phyloP scores from a whole-genome alignment of 2,329 filamentous ascomycete species.

The Ophiostoma angusticollis region DNA sequence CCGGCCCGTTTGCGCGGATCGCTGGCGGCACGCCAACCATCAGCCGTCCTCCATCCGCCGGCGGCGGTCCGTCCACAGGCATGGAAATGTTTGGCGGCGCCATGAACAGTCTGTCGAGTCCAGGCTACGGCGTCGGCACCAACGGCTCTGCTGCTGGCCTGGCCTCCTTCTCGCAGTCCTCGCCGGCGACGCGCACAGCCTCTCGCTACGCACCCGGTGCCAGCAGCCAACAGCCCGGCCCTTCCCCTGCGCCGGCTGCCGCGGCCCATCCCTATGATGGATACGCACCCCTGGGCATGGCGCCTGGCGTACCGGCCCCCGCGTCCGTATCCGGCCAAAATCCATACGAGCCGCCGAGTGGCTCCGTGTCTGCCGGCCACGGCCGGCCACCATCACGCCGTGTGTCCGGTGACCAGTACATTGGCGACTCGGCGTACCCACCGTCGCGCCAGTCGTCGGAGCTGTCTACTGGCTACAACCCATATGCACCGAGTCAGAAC shows the following conservation, averaged over 20 bases:
- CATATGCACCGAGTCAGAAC: conserved; percentile 20
- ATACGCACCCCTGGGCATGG: conserved; percentile 5
- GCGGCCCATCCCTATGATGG: conserved; percentile 8
- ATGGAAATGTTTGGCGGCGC: conserved; percentile 61
- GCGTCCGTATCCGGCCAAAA: conserved; percentile 3
- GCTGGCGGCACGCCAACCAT: conserved; percentile 63
- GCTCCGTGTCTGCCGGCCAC: background rate
- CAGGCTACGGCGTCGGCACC: conserved; percentile 19
- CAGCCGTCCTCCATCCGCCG: conserved; percentile 58
- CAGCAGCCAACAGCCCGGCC: conserved; percentile 13
- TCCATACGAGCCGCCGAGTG: conserved; percentile 16
- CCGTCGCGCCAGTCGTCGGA: conserved; percentile 25
- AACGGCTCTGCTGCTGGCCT: background rate
- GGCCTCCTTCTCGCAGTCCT: no score
- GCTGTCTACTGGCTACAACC: conserved; percentile 22
- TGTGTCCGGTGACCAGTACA: conserved; percentile 6
- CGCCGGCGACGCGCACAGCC: conserved; percentile 29
- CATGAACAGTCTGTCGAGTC: conserved; percentile 15
- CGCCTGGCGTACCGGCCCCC: conserved; percentile 1
- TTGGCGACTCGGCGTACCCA: conserved; percentile 4
- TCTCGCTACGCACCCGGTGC: conserved; percentile 41
- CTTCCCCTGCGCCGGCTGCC: no score
- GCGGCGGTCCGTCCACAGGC: conserved; percentile 39
- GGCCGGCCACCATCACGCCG: conserved; percentile 8
- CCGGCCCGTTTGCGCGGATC: conserved; percentile 73